Evolutionary conservation across 1,284 basidiomycete species (phyloP).

Genomic region (Rhodotorula sp.): DNA sequence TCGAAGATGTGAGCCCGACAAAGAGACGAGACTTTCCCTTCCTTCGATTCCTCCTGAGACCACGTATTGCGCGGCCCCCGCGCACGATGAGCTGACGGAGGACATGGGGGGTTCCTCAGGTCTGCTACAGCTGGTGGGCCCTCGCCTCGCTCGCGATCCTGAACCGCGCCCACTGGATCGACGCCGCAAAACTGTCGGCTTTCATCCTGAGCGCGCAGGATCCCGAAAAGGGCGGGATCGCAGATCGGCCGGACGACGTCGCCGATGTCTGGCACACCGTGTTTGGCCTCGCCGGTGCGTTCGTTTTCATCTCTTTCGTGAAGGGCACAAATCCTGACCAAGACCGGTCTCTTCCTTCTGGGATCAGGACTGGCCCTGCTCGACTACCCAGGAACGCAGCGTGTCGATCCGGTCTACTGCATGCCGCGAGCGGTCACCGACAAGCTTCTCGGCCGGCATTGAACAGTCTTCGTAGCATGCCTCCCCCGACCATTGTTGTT

Average conservation of each 20-base stretch:
- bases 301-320: not conserved
- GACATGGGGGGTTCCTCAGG: slow-evolving; percentile 58
- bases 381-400: slow-evolving; percentile 77
- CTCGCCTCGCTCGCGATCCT: slow-evolving; percentile 84
- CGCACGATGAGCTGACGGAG: not conserved
- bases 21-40: not conserved
- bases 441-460: slow-evolving; percentile 41
- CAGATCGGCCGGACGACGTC: slow-evolving; percentile 89
- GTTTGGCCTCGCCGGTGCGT: slow-evolving; percentile 82
- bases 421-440: slow-evolving; percentile 81
- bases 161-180: slow-evolving; percentile 83
- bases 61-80: not conserved
- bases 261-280: slow-evolving; percentile 94
- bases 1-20: slow-evolving; percentile 75
- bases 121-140: slow-evolving; percentile 98
- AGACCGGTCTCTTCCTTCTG: not conserved
- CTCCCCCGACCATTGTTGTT: not conserved
- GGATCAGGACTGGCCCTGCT: slow-evolving; percentile 74
- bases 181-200: slow-evolving; percentile 68
- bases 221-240: slow-evolving; percentile 84
- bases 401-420: slow-evolving; percentile 92
- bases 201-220: slow-evolving; percentile 93
- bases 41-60: no score
- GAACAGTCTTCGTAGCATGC: not conserved
- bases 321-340: no score